A percentile compares a stretch with the other conserved stretches of the same genome.
Conservation (phyloP, 2,329 filamentous ascomycete species). For the Erysiphe neolycopersici region DNA sequence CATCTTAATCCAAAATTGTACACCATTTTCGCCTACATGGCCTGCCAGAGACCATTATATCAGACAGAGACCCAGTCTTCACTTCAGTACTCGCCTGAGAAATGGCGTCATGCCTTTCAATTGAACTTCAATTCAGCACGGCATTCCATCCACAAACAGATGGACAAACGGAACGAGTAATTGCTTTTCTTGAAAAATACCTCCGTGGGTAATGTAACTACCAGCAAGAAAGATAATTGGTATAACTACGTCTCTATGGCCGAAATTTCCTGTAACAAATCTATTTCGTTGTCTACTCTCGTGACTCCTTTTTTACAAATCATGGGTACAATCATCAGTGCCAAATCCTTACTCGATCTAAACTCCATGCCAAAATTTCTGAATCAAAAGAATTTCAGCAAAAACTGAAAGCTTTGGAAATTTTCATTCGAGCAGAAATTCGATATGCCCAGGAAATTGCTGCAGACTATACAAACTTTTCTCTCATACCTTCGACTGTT, state of each 20-base stretch:
- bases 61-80: neutral
- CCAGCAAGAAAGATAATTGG: conserved; percentile 1
- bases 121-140: neutral
- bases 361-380: neutral
- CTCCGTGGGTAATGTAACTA: conserved; percentile 3
- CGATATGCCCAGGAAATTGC: neutral
- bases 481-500: neutral
- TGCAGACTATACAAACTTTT: neutral
- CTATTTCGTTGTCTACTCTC: neutral
- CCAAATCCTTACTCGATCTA: neutral
- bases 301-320: neutral
- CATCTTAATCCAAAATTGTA: no score
- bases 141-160: conserved; percentile 2
- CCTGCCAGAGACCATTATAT: neutral
- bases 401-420: neutral
- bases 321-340: neutral
- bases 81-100: neutral
- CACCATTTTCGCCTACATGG: neutral
- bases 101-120: neutral
- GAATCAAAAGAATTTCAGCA: neutral
- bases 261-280: conserved; percentile 3
- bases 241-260: conserved; percentile 1
- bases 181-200: conserved; percentile 1
- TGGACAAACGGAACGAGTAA: no score
- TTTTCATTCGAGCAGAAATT: neutral